Evolutionary conservation across 2,329 filamentous ascomycete genomes (phyloP), one percentile per base, ranked within the genome.

Genomic region (Colletotrichum graminicola): DNA sequence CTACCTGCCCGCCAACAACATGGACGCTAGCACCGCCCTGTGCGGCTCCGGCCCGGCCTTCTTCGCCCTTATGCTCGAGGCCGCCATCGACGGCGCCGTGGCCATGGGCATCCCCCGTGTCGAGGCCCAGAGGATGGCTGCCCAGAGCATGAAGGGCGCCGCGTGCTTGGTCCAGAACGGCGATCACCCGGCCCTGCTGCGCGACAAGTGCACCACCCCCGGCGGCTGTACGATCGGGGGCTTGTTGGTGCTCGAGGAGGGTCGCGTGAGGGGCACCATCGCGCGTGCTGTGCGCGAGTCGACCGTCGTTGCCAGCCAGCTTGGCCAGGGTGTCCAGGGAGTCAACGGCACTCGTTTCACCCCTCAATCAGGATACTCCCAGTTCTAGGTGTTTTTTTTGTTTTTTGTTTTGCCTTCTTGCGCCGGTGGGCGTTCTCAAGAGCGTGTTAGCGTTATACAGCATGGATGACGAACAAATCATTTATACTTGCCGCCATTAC

Each of bases 221-320:
- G 93, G 92, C 6, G 93, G 93, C 1, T 94, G 92, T 80, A 94
- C 92, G 6, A 94, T 94, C 73, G 90, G 89, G 2, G 93, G 93
- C 0, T 80, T 95, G 62, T 79, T 94, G 76, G 90, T 92, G 6
- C 82, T 95, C 8, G 93, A 95, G 80, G 92, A 95, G 76, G 91
- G 91, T 12, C 84, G 86, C 11, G 88, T 94, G 10, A 87, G 92
- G 75, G 91, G 91, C 5, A 88, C 87, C 0, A 86, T 94, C 23
- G 86, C 91, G 1, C 88, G 88, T 76, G 92, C 92, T 3, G 88
- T 94, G 18, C 85, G 91, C 64, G 91, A 94, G 79, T 90, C 92
- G 16, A 91, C 91, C 5, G 87, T 90, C 57, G 89, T 93, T 56
- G 92, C 92, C 21, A 89, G 89, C 74, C 87, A 92, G 80, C 81